These are phyloP conservation scores for Rosa hybrid DNA, from an alignment of 331 rosid genomes.

Conservation along the genomic window DNA sequence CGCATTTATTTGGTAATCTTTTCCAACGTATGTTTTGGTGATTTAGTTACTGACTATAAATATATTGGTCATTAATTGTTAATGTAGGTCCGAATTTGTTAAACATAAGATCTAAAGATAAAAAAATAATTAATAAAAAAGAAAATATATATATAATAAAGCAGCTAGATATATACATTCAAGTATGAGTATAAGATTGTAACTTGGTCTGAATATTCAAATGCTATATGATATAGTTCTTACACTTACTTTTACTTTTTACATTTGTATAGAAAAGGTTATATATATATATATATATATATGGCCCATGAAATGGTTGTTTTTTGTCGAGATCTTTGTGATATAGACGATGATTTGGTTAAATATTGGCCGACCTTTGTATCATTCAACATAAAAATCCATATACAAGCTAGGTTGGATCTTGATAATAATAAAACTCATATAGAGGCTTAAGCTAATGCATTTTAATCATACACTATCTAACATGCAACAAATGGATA, in stretches of 20 bases:
- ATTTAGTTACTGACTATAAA: too few relatives aligned
- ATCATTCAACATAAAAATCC: background rate
- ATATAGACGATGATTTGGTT: constrained; percentile 7
- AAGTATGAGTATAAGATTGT: background rate
- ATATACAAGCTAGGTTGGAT: background rate
- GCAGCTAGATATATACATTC: too few relatives aligned
- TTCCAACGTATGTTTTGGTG: too few relatives aligned
- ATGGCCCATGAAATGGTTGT: constrained; percentile 31
- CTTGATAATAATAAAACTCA: too few relatives aligned
- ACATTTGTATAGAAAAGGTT: background rate
- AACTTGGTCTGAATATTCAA: background rate
- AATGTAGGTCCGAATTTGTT: too few relatives aligned
- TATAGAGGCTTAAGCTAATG: background rate
- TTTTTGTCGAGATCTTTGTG: constrained; percentile 28
- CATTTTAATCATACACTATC: background rate
- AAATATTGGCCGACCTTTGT: constrained; percentile 28
- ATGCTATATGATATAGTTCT: background rate
- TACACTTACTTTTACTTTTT: background rate
- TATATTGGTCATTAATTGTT: too few relatives aligned
- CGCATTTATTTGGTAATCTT: too few relatives aligned
- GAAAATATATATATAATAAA: too few relatives aligned
- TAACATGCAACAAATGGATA: background rate
- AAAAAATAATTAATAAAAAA: too few relatives aligned
- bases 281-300: too few relatives aligned
- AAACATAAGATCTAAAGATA: too few relatives aligned